phyloP scores from a whole-genome alignment of 768 basidiomycete genomes.

The Glaciozyma antarctica region DNA sequence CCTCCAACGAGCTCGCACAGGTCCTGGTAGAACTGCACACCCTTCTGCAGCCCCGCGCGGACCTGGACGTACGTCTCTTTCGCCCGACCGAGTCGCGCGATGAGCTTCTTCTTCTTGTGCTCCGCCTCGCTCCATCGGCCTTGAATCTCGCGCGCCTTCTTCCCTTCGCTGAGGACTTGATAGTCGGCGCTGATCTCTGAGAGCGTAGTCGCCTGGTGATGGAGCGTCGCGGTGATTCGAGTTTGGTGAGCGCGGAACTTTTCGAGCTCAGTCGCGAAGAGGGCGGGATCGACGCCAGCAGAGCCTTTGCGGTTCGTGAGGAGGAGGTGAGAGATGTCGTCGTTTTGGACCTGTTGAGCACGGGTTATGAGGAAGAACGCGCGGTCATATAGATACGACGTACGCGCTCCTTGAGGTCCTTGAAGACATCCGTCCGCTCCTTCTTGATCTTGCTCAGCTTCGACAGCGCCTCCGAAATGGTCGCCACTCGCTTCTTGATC shows the following conservation, averaged over 20 bases:
- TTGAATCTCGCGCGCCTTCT: slow-evolving; percentile 66
- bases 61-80: slow-evolving; percentile 80
- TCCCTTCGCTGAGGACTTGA: slow-evolving; percentile 61
- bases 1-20: slow-evolving; percentile 55
- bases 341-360: slow-evolving; percentile 64
- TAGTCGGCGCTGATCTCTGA: slow-evolving; percentile 67
- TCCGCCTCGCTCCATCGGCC: slow-evolving; percentile 74
- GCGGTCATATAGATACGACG: neutral
- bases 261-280: slow-evolving; percentile 88
- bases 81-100: slow-evolving; percentile 61
- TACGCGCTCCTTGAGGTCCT: slow-evolving; percentile 94
- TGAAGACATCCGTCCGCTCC: slow-evolving; percentile 76
- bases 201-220: slow-evolving; percentile 62
- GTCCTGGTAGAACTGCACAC: slow-evolving; percentile 78
- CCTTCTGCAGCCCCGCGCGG: slow-evolving; percentile 67
- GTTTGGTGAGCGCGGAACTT: slow-evolving; percentile 90
- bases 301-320: slow-evolving; percentile 75
- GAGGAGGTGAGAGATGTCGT: slow-evolving; percentile 91
- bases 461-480: slow-evolving; percentile 69
- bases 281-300: slow-evolving; percentile 65
- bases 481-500: slow-evolving; percentile 56
- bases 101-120: slow-evolving; percentile 63
- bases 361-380: neutral
- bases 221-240: slow-evolving; percentile 64
- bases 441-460: slow-evolving; percentile 70